Evolutionary conservation across 2,329 filamentous ascomycete species (phyloP).

Genomic region (Metarhizium sp.): DNA sequence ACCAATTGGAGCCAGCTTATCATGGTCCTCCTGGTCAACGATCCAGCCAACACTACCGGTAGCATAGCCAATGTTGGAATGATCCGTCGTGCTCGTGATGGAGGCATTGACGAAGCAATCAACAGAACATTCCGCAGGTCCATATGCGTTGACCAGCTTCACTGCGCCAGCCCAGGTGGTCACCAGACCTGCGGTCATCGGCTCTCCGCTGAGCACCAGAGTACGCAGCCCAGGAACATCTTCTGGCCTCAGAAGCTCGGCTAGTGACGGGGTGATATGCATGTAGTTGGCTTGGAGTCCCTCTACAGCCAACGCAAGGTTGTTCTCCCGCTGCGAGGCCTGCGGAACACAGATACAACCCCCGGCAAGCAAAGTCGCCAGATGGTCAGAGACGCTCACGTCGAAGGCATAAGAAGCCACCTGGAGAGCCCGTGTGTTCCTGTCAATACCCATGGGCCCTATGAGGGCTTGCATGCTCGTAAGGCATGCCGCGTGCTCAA

Average conservation of each 20-base stretch:
- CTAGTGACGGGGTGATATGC: neutral
- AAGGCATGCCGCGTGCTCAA: neutral
- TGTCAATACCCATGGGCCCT: neutral
- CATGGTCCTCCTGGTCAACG: neutral
- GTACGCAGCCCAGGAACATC: neutral
- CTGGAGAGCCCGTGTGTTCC: neutral
- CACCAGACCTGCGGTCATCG: neutral
- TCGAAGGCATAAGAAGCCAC: slow-evolving; percentile 29
- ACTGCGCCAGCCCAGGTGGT: neutral
- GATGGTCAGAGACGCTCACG: slow-evolving; percentile 24
- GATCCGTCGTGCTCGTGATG: neutral
- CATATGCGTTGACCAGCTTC: neutral
- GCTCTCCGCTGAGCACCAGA: neutral
- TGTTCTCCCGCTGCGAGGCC: slow-evolving; percentile 22
- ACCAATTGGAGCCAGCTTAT: neutral
- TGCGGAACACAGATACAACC: slow-evolving; percentile 30
- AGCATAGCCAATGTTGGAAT: neutral
- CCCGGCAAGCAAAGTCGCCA: slow-evolving; percentile 25
- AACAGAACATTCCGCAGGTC: neutral
- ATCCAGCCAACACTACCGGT: slow-evolving; percentile 3
- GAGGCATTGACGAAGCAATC: neutral
- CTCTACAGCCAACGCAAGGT: neutral
- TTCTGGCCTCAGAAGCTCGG: neutral
- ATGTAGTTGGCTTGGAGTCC: slow-evolving; percentile 6
- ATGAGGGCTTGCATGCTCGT: neutral